Evolutionary conservation across 257 asterid species (phyloP).

Genomic region (Solanum chilense): DNA sequence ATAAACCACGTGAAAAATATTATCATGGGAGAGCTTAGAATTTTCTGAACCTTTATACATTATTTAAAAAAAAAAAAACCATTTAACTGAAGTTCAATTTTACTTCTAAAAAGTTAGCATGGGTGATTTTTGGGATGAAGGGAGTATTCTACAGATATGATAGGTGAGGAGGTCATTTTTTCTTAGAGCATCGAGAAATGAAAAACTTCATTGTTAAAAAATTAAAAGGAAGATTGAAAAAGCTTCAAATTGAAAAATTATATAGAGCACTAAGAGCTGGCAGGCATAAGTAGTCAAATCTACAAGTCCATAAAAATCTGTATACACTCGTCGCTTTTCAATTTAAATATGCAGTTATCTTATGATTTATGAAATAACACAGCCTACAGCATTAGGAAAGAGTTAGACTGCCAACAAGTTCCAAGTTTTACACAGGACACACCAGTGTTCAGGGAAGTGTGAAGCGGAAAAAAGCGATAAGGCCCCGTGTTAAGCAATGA

Average conservation of each 20-base stretch:
- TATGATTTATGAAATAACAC: not conserved
- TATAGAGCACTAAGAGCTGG: not conserved
- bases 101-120: not conserved
- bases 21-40: not conserved
- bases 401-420: not conserved
- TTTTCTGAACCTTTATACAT: not conserved
- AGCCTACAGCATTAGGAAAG: not conserved
- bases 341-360: not conserved
- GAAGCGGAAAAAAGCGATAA: too few species aligned
- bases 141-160: not conserved
- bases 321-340: not conserved
- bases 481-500: too few species aligned
- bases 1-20: not conserved
- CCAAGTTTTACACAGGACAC: not conserved
- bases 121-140: not conserved
- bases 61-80: fast-evolving
- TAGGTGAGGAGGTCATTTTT: not conserved
- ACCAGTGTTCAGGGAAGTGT: too few species aligned
- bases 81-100: not conserved
- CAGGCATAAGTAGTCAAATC: not conserved
- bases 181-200: not conserved
- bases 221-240: not conserved
- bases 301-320: not conserved
- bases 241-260: not conserved
- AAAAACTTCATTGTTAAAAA: not conserved